Base-by-base conservation (phyloP, 768 basidiomycete genomes). In the Guyanaporus albipodus region DNA sequence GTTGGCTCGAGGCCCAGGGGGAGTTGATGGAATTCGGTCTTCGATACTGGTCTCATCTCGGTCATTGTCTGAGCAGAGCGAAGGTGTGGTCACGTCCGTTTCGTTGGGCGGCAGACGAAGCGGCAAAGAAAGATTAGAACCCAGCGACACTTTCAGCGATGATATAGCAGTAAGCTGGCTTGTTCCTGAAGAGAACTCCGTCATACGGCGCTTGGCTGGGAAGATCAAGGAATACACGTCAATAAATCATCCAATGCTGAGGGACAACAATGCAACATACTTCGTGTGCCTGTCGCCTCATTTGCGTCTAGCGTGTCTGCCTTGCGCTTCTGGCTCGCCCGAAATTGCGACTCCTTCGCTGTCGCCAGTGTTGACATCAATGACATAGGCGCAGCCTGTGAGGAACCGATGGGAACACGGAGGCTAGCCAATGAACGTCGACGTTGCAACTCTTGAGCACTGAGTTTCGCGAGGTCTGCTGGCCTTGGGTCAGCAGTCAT, bases 41-140 rank as follows among this genome's bases (percentile, higher is more conserved):
- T 79, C 76, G 5, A 71, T 70, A 41, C 71, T 73, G 1, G 65
- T 69, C 27, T 76, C 76, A 9, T 78, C 69, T 28, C 62, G 72
- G 31, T 82, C 84, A 47, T 85, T 83, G 58, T 89, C 87, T 4
- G 87, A 88, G 56, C 79, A 84, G 14, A 89, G 69, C 0, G 85
- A 87, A 0, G 87, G 87, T 0, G 87, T 89, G 1, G 73, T 69
- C 17, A 72, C 46, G 31, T 73, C 73, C 2, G 70, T 69, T 40
- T 70, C 73, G 12, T 65, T 67, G 18, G 54, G 55, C 55, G 72
- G 45, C 71, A 53, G 60, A 22, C 31, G 54, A 46, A 46, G 38
- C 3, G 48, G 47, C 34, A 48, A 21, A 10, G 53, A 53, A 37
- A 53, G 38, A 65, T 6, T 66, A 54, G 46, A 61, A 48, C 24